A percentile compares a stretch with the other conserved stretches of the same genome.
Conservation (phyloP, 2,329 filamentous ascomycete genomes). For the Neofusicoccum umdonicola region DNA sequence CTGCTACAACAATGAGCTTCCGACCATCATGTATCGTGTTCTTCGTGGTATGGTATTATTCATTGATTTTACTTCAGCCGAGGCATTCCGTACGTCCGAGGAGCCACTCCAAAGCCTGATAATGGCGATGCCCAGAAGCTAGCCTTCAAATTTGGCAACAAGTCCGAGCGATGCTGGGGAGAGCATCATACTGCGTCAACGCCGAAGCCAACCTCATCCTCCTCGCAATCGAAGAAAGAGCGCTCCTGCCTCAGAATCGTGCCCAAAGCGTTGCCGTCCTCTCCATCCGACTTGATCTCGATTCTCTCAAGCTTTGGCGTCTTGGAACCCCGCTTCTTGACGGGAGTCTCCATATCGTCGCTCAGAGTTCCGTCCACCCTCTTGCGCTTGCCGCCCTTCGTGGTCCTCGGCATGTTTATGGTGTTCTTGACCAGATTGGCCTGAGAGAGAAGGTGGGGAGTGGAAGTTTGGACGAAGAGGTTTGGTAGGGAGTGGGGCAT, state of each 20-base stretch:
- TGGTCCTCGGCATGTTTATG: not conserved
- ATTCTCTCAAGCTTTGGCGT: not conserved
- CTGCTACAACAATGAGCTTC: not conserved
- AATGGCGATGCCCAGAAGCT: not conserved
- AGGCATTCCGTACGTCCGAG: not conserved
- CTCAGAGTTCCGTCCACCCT: not conserved
- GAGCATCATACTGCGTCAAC: not conserved
- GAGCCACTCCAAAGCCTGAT: not conserved
- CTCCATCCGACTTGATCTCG: not conserved
- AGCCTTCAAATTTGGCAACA: not conserved
- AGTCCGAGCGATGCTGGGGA: not conserved
- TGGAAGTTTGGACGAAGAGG: not conserved
- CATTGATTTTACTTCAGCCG: not conserved
- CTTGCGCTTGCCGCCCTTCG: slow-evolving; percentile 1
- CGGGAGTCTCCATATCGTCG: not conserved
- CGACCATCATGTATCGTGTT: not conserved
- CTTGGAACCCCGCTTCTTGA: slow-evolving; percentile 1
- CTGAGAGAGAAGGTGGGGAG: not conserved
- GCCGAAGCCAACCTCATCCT: not conserved
- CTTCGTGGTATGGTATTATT: not conserved
- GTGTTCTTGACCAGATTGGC: not conserved
- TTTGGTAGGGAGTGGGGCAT: too few species aligned
- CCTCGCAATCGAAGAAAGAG: not conserved
- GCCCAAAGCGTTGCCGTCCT: not conserved
- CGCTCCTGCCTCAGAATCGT: too few species aligned